Percentiles rank a stretch among this genome's conserved stretches.
Conservation (phyloP, 805 yeast genomes). For the Candida tallmaniae region DNA sequence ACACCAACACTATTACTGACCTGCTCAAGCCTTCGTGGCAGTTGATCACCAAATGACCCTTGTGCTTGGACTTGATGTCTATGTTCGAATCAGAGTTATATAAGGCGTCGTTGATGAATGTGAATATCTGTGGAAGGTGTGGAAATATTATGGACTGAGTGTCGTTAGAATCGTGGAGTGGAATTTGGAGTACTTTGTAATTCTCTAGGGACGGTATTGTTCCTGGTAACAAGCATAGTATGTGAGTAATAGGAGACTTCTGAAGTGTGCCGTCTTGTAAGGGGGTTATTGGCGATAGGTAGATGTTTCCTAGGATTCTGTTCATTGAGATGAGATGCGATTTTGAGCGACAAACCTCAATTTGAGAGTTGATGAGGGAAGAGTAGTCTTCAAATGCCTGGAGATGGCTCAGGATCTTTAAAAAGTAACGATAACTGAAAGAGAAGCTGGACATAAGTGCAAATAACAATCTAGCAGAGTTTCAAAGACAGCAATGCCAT, state of each 20-base stretch:
- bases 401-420: no score
- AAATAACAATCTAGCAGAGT: no score
- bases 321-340: conserved; percentile 21
- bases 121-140: conserved; percentile 55
- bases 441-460: no score
- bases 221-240: conserved; percentile 68
- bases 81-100: conserved; percentile 31
- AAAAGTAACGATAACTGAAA: no score
- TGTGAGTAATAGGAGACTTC: conserved; percentile 58
- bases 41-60: conserved; percentile 45
- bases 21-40: conserved; percentile 52
- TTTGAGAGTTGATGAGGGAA: no score
- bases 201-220: conserved; percentile 45
- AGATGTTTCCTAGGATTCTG: conserved; percentile 76
- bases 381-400: no score
- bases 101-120: conserved; percentile 43
- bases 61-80: conserved; percentile 27
- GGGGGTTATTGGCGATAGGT: conserved; percentile 70
- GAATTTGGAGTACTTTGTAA: conserved; percentile 56
- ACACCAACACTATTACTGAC: conserved; percentile 42
- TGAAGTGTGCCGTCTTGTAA: conserved; percentile 48
- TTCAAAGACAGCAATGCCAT: no score
- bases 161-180: conserved; percentile 79
- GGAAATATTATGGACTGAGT: conserved; percentile 61
- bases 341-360: no score